Base-by-base conservation (phyloP, 208 protist genomes). In the Blastocrithidia nonstop region DNA sequence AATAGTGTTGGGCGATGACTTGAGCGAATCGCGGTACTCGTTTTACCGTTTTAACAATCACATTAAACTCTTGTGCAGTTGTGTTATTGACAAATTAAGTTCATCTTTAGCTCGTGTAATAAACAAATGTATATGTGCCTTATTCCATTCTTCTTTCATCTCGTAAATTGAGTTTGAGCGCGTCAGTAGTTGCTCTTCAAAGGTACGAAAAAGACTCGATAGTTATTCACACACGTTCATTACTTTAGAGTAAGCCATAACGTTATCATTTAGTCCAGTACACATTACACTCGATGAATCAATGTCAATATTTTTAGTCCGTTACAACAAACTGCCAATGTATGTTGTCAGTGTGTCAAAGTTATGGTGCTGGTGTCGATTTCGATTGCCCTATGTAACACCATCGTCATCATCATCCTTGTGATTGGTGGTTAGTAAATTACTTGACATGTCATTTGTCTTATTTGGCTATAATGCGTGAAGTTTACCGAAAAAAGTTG, bases 121-220 rank as follows among this genome's bases (percentile, higher is more conserved):
- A 26, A 83, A 79, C 22, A 58, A 62, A 4, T 61, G 62, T 7
- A 75, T 55, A 15, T 42, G 26, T 23, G 69, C 62, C 52, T 61
- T 71, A 29, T 25, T 39, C 74, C 74, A 83, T 51, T 78, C 61
- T 45, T 78, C 74, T 1, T 54, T 54, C 39, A 83, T 47, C 57
- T 83, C 74, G 6, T 37, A 26, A 26, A 83, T 43, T 3, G 74
- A 61, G 17, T 73, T 23, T 11, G 52, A 53, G 3, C 33, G 41
- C 0, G 25, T 32, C 19, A 50, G 50, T 35, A 83, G 43, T 49
- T 76, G 59, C 15, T 61, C 45, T 37, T 83, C 74, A 51, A 76
- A 71, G n/a, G 57, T 61, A 22, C 46, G 53, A 4, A 83, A 47
- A 20, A 83, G 76, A 13, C 66, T 54, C 1, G 73, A 42, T 4